Conservation (phyloP, 202 grass and related monocot species). For the Bolboschoenoplectus hybrid region DNA sequence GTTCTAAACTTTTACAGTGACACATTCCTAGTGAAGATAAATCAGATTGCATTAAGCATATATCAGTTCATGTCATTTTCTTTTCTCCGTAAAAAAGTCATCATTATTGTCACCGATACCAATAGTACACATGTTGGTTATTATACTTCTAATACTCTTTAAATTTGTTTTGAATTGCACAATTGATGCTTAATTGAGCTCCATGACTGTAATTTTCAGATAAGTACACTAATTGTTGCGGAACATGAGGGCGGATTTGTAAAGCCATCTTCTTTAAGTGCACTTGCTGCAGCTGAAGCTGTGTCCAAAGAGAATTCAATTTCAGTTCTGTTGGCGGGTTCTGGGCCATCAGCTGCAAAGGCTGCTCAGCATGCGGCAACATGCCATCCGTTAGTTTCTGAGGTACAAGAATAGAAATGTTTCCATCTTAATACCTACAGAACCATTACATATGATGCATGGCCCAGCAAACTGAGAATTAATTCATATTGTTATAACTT, state of each 20-base stretch:
- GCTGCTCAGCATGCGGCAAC: constrained; percentile 73
- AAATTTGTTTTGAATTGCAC: not conserved
- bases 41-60: not conserved
- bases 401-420: constrained; percentile 50
- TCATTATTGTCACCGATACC: not conserved
- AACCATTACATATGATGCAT: not conserved
- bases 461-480: not conserved
- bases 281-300: constrained; percentile 62
- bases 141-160: not conserved
- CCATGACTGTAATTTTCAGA: constrained; percentile 41
- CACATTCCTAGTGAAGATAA: not conserved
- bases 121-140: not conserved
- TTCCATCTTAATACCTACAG: not conserved
- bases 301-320: constrained; percentile 61
- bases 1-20: not conserved
- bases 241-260: constrained; percentile 81
- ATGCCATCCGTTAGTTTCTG: constrained; percentile 72
- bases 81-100: not conserved
- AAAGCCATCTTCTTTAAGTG: constrained; percentile 84
- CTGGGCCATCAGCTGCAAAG: constrained; percentile 60
- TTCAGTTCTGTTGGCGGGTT: constrained; percentile 74
- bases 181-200: not conserved
- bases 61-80: not conserved
- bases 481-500: not conserved
- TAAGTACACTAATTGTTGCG: constrained; percentile 75